Conservation (phyloP, 2,329 filamentous ascomycete genomes). For the Sporothrix luriei region DNA sequence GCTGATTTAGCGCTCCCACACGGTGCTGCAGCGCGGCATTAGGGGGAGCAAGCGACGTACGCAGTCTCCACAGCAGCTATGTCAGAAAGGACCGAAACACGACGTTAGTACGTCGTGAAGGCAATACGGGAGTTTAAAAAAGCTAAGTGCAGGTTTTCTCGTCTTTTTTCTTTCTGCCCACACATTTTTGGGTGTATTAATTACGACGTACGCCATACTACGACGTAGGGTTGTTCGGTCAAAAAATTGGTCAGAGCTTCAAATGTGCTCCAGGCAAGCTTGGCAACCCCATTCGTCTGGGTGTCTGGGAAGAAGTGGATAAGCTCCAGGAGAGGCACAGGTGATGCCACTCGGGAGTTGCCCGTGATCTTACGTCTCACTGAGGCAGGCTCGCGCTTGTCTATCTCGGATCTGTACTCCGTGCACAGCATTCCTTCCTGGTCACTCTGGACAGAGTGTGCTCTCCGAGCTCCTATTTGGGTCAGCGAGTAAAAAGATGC, state of each 20-base stretch:
- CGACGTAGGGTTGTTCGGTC: not conserved
- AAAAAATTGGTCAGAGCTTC: slow-evolving; percentile 27
- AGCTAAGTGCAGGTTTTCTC: not conserved
- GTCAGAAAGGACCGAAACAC: slow-evolving; percentile 16
- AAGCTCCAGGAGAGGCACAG: slow-evolving; percentile 7
- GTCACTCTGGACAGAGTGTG: slow-evolving; percentile 11
- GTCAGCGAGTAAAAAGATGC: not conserved
- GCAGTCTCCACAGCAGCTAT: slow-evolving; percentile 6
- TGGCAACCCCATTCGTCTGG: slow-evolving; percentile 26
- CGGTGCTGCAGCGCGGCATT: slow-evolving; percentile 24
- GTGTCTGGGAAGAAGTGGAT: slow-evolving; percentile 17
- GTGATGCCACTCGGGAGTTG: not conserved
- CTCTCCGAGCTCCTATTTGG: not conserved
- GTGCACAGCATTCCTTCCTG: slow-evolving; percentile 5
- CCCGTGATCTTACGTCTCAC: slow-evolving; percentile 13
- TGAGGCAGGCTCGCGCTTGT: slow-evolving; percentile 13
- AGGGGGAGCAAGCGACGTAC: slow-evolving; percentile 3
- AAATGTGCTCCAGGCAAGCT: slow-evolving; percentile 11
- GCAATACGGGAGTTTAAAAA: slow-evolving; percentile 1
- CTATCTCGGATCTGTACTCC: slow-evolving; percentile 8
- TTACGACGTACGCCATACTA: not conserved
- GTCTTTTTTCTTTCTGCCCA: not conserved
- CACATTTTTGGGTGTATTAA: not conserved
- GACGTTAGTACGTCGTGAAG: not conserved
- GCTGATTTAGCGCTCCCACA: slow-evolving; percentile 24